Evolutionary conservation across 2,329 filamentous ascomycete species (phyloP), one percentile per base, ranked within the genome.

Genomic region (Cytospora piceicola): DNA sequence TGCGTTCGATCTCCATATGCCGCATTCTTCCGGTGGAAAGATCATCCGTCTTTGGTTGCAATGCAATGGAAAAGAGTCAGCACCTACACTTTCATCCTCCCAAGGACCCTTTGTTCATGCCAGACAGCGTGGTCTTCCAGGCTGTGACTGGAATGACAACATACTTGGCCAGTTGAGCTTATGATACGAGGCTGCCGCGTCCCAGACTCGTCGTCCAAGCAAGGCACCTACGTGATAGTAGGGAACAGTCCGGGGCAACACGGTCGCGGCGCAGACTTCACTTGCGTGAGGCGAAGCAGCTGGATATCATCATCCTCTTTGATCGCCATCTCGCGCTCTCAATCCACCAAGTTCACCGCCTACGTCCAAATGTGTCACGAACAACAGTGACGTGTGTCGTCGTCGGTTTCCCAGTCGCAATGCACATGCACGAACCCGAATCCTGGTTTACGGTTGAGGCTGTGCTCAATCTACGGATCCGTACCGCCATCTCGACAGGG

Each of bases 401-500:
- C 4, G 46, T 22, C 22, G n/a, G n/a, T n/a, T n/a, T n/a, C 8
- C 8, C 46, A 22, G 46, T 24, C 22, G n/a, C 46, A 22, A 14
- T 22, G n/a, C n/a, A 22, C 8, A 14, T 22, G n/a, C n/a, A 22
- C 8, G 42, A 15, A n/a, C 34, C 42, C 53, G 36, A 62, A 27
- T 22, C 60, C 60, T 51, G 56, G n/a, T n/a, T 57, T 36, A 63
- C 39, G 24, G 56, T 51, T 57, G 60, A 57, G 60, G 60, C 60
- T 63, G 60, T 57, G 56, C 51, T 36, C 52, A 62, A 62, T 56
- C 30, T 42, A n/a, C 39, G 39, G 46, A 24, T 24, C 46, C 22
- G 22, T 57, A 57, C 60, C 29, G n/a, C 39, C 39, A n/a, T n/a
- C 29, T 62, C 52, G 22, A 63, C 60, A 63, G 60, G 60, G 60